Evolutionary conservation across 2,329 filamentous ascomycete species (phyloP).

Genomic region (Pseudophaeomoniella oleicola): DNA sequence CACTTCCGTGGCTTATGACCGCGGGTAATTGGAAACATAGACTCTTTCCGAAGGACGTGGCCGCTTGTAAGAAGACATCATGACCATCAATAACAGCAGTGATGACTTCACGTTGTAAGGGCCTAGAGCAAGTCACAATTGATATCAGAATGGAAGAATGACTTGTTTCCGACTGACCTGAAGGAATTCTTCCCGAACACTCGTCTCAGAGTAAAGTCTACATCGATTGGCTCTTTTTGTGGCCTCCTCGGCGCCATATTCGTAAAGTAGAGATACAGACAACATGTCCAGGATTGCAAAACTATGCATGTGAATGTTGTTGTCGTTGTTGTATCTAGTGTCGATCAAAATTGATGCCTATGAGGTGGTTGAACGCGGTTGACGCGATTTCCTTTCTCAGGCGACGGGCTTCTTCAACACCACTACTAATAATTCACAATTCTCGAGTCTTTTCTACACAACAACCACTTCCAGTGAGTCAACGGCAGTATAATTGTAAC

Average conservation of each 20-base stretch:
- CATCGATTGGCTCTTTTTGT: slow-evolving; percentile 30
- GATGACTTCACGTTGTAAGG: slow-evolving; percentile 78
- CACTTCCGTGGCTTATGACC: slow-evolving; percentile 73
- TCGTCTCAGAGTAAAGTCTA: slow-evolving; percentile 58
- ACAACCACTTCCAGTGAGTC: no score
- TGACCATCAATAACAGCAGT: slow-evolving; percentile 63
- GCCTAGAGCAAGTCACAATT: slow-evolving; percentile 40
- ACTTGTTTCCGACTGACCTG: slow-evolving; percentile 45
- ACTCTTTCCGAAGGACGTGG: slow-evolving; percentile 67
- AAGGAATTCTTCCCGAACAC: slow-evolving; percentile 64
- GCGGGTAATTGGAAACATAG: slow-evolving; percentile 87
- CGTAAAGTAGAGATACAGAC: neutral
- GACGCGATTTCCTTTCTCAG: no score
- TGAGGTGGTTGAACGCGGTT: no score
- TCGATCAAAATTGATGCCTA: neutral
- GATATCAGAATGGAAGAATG: neutral
- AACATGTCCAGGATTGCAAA: neutral
- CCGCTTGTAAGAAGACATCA: slow-evolving; percentile 86
- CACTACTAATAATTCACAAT: no score
- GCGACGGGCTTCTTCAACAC: no score
- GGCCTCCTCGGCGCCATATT: neutral
- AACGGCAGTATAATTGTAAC: no score
- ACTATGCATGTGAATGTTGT: neutral
- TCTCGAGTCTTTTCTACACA: no score
- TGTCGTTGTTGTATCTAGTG: neutral